Evolutionary conservation across 176 grass and related monocot genomes (phyloP).

Genomic region (Panicum miliaceum): DNA sequence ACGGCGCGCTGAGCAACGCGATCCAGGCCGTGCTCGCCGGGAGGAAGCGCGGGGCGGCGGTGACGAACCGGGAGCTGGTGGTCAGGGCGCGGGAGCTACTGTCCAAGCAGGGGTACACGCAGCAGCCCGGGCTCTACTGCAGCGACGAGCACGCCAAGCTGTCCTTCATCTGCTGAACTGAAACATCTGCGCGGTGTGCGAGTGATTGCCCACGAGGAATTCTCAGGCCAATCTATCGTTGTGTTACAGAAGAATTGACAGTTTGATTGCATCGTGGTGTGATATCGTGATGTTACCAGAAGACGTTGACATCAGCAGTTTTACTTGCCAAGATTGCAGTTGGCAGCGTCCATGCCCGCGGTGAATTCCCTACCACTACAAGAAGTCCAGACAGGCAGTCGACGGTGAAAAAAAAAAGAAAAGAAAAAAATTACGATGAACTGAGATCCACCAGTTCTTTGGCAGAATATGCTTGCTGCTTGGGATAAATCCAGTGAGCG

Average conservation of each 20-base stretch:
- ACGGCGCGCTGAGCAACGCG: slow-evolving; percentile 86
- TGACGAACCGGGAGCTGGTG: slow-evolving; percentile 73
- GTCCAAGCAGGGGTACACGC: slow-evolving; percentile 57
- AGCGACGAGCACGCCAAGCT: slow-evolving; percentile 53
- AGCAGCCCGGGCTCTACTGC: slow-evolving; percentile 89
- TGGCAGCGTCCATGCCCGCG: neutral
- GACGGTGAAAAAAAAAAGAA: neutral
- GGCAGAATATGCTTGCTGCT: neutral
- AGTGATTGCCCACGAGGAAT: neutral
- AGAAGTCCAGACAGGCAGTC: no score
- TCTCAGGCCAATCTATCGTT: neutral
- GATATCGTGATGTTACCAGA: neutral
- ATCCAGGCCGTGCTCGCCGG: slow-evolving; percentile 68
- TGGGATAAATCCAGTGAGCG: neutral
- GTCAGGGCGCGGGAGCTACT: slow-evolving; percentile 59
- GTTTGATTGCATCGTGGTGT: no score
- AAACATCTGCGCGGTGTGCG: neutral
- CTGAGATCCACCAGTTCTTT: slow-evolving; percentile 6
- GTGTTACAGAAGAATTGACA: no score
- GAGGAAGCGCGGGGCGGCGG: slow-evolving; percentile 15
- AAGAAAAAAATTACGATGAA: neutral
- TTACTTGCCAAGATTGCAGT: neutral
- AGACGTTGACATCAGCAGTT: neutral
- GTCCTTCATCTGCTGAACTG: slow-evolving; percentile 73
- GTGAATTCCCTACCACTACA: neutral